These are phyloP conservation scores for Fusarium sp. DNA, from an alignment of 2,329 filamentous ascomycete genomes.

Conservation along the genomic window DNA sequence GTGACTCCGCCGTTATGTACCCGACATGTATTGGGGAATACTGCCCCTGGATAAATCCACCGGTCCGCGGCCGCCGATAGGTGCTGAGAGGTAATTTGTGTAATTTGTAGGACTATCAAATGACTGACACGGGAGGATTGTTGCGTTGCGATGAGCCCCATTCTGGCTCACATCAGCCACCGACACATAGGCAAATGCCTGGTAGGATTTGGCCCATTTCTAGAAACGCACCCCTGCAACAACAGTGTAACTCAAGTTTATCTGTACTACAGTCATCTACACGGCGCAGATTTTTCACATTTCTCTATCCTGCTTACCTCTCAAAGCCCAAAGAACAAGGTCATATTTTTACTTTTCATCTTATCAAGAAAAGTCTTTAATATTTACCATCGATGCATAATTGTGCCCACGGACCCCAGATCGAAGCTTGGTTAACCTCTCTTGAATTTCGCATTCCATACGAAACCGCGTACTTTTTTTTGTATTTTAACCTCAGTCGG, in stretches of 20 bases:
- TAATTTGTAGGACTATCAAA: background rate
- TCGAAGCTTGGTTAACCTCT: slow-evolving; percentile 4
- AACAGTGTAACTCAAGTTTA: background rate
- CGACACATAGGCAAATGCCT: background rate
- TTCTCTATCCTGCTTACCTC: background rate
- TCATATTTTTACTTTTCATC: background rate
- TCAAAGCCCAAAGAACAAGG: too few species aligned
- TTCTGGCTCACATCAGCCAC: slow-evolving; percentile 38
- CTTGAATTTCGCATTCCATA: slow-evolving; percentile 1
- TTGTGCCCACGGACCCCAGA: background rate
- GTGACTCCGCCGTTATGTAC: slow-evolving; percentile 20
- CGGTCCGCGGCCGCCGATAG: background rate
- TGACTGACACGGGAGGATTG: background rate
- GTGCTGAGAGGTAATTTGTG: too few species aligned
- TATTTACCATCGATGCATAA: background rate
- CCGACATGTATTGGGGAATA: background rate
- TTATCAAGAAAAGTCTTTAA: background rate
- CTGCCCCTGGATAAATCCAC: slow-evolving; percentile 19
- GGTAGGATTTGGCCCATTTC: too few species aligned
- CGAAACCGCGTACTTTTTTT: slow-evolving; percentile 25
- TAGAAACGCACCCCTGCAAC: too few species aligned
- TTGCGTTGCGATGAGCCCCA: background rate
- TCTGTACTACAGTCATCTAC: slow-evolving; percentile 7
- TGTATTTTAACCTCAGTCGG: background rate
- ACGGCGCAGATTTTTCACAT: slow-evolving; percentile 7